Evolutionary conservation across 257 asterid genomes (phyloP).

Genomic region (Eucommia ulmoides): DNA sequence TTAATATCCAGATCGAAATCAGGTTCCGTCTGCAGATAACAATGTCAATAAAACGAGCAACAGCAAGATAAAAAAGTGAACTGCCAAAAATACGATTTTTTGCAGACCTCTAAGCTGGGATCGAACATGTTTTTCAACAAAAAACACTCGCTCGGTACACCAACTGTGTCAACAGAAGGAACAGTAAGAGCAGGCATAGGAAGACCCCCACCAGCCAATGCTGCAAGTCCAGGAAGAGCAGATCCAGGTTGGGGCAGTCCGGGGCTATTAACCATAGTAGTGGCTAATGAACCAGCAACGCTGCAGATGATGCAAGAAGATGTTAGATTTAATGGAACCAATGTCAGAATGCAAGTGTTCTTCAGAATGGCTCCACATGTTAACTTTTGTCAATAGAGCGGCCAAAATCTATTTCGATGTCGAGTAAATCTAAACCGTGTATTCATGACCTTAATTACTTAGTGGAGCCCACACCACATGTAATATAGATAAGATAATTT

Average conservation of each 20-base stretch:
- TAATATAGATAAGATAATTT: too few species aligned
- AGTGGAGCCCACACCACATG: too few species aligned
- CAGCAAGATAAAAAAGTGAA: not conserved
- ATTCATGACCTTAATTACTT: too few species aligned
- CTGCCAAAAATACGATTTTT: not conserved
- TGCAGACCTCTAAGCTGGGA: constrained; percentile 40
- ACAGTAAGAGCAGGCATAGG: constrained; percentile 24
- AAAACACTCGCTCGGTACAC: constrained; percentile 66
- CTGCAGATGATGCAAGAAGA: constrained; percentile 22
- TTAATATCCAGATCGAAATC: constrained; percentile 66
- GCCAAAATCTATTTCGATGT: too few species aligned
- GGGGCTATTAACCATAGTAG: constrained; percentile 9
- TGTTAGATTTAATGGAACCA: too few species aligned
- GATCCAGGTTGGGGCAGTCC: constrained; percentile 4
- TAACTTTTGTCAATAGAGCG: too few species aligned
- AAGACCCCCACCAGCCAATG: constrained; percentile 25
- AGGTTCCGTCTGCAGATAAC: constrained; percentile 42
- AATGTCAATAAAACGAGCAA: constrained; percentile 4
- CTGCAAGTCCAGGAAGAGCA: constrained; percentile 19
- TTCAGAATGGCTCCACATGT: too few species aligned
- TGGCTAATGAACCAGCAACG: constrained; percentile 21
- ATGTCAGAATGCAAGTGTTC: too few species aligned
- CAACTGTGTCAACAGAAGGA: constrained; percentile 28
- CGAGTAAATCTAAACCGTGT: too few species aligned
- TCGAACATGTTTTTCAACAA: constrained; percentile 69